These are phyloP conservation scores for Hymenoscyphus linearis DNA, from an alignment of 2,329 filamentous ascomycete genomes.

Conservation along the genomic window DNA sequence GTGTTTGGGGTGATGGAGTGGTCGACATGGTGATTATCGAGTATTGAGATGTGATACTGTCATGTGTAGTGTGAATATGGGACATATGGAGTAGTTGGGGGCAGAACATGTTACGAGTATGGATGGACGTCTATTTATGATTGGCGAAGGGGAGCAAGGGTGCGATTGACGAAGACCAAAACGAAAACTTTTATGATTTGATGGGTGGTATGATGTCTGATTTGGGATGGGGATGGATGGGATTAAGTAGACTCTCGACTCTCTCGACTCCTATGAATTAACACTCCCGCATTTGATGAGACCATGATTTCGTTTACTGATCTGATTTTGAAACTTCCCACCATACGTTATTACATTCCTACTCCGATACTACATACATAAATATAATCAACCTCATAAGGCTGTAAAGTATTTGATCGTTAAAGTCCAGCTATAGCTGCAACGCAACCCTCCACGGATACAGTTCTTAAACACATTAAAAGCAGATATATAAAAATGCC, in stretches of 20 bases:
- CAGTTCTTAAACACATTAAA: too few species aligned
- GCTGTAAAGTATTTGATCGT: too few species aligned
- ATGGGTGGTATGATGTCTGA: background rate
- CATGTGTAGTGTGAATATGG: background rate
- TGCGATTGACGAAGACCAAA: background rate
- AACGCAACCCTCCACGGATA: too few species aligned
- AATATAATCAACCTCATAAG: too few species aligned
- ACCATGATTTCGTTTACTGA: background rate
- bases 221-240: background rate
- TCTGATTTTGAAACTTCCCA: background rate
- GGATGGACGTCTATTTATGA: background rate
- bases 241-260: background rate
- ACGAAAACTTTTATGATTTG: background rate
- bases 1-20: constrained; percentile 62
- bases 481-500: too few species aligned
- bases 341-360: background rate
- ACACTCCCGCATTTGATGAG: background rate
- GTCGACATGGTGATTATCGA: constrained; percentile 26
- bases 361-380: background rate
- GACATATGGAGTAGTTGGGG: background rate
- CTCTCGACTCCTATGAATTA: background rate
- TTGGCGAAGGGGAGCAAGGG: background rate
- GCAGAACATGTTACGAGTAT: background rate
- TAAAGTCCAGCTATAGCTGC: too few species aligned
- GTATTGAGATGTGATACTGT: constrained; percentile 25